phyloP scores from a whole-genome alignment of 1,139 yeast genomes.

The Spathaspora sp. region DNA sequence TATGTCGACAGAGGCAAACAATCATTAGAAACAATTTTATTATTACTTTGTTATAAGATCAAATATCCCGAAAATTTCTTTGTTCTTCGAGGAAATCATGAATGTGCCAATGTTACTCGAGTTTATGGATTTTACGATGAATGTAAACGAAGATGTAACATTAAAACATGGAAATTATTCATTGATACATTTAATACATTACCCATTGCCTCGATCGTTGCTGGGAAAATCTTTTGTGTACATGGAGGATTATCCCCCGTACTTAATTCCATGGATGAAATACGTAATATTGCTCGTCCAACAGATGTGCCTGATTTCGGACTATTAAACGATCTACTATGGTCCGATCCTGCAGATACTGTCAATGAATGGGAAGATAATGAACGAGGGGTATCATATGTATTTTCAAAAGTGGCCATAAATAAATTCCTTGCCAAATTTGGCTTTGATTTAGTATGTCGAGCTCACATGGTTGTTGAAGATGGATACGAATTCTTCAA shows the following conservation, averaged over 20 bases:
- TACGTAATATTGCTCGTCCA: slow-evolving; percentile 86
- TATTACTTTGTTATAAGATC: slow-evolving; percentile 86
- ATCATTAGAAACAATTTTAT: slow-evolving; percentile 82
- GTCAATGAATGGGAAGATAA: slow-evolving; percentile 97
- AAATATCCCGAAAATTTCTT: slow-evolving; percentile 96
- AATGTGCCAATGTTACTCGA: slow-evolving; percentile 92
- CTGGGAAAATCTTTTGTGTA: slow-evolving; percentile 94
- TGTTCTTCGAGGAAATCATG: slow-evolving; percentile 90
- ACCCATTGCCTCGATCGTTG: slow-evolving; percentile 94
- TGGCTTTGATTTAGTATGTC: slow-evolving; percentile 90
- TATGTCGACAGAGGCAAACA: slow-evolving; percentile 97
- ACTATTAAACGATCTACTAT: slow-evolving; percentile 80
- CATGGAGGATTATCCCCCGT: slow-evolving; percentile 97
- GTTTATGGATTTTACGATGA: slow-evolving; percentile 97
- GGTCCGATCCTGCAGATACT: slow-evolving; percentile 98
- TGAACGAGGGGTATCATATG: slow-evolving; percentile 96
- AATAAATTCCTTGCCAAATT: slow-evolving; percentile 85
- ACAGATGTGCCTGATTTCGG: slow-evolving; percentile 98
- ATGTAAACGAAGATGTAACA: slow-evolving; percentile 88
- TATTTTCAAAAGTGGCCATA: slow-evolving; percentile 89
- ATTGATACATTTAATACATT: slow-evolving; percentile 92
- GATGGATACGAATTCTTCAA: slow-evolving; percentile 98
- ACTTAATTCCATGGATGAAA: slow-evolving; percentile 86
- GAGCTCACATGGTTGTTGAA: slow-evolving; percentile 99
- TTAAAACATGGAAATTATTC: slow-evolving; percentile 91